Evolutionary conservation across 495 filamentous ascomycete genomes (phyloP).

Genomic region (Penicillium salamii): DNA sequence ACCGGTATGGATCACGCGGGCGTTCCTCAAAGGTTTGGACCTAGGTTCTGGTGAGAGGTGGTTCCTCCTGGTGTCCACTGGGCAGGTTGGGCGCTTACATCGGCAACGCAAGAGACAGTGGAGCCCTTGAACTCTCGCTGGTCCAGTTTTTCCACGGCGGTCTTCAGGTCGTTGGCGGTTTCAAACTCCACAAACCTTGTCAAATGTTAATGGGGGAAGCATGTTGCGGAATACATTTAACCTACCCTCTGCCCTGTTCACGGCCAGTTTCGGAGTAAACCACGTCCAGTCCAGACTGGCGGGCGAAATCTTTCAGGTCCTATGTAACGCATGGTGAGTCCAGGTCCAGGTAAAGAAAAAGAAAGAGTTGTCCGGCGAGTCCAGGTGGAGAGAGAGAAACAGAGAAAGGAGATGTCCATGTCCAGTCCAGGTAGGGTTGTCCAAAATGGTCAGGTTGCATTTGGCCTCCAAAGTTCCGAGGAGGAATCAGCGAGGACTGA

Average conservation of each 20-base stretch:
- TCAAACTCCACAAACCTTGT: conserved; percentile 96
- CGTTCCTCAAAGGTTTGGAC: conserved; percentile 62
- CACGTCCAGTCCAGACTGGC: conserved; percentile 93
- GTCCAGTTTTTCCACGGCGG: conserved; percentile 91
- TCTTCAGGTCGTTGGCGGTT: conserved; percentile 81
- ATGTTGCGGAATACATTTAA: conserved; percentile 16
- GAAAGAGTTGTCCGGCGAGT: conserved; percentile 9
- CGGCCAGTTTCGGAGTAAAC: conserved; percentile 96
- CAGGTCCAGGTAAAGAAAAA: conserved; percentile 31
- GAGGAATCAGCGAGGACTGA: not conserved
- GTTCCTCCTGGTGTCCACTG: conserved; percentile 16
- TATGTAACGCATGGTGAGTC: conserved; percentile 50
- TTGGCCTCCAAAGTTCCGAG: conserved; percentile 1
- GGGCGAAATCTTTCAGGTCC: conserved; percentile 99
- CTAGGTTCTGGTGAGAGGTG: conserved; percentile 43
- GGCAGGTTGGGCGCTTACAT: conserved; percentile 61
- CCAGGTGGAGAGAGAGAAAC: conserved; percentile 3
- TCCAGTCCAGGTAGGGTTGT: conserved; percentile 16
- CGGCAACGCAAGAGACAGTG: conserved; percentile 76
- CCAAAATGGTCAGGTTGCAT: conserved; percentile 6
- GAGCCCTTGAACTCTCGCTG: conserved; percentile 85
- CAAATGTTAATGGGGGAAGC: conserved; percentile 27
- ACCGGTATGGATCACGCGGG: conserved; percentile 68
- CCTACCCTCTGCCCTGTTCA: conserved; percentile 91
- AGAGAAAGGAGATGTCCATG: conserved; percentile 16